Evolutionary conservation across 441 rosid genomes (phyloP).

Genomic region (Pelargonium citronellum): DNA sequence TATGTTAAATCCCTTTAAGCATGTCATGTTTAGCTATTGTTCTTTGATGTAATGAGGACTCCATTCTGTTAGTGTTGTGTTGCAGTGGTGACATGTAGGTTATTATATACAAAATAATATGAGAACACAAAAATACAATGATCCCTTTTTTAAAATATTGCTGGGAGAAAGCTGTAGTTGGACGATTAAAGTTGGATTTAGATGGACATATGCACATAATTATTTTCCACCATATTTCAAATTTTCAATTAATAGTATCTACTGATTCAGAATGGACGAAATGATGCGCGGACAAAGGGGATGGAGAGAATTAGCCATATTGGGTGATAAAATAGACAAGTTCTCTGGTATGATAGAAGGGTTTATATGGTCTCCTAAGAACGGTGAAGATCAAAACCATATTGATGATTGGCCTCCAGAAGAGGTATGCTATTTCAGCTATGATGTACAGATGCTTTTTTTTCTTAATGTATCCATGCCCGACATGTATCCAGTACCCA

Average conservation of each 20-base stretch:
- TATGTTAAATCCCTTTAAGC: not conserved
- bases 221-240: slow-evolving; percentile 4
- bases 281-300: slow-evolving; percentile 99
- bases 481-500: too few species aligned
- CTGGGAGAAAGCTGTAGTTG: slow-evolving; percentile 6
- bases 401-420: slow-evolving; percentile 59
- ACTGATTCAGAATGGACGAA: slow-evolving; percentile 72
- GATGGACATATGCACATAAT: not conserved
- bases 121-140: not conserved
- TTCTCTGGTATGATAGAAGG: slow-evolving; percentile 90
- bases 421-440: slow-evolving; percentile 46
- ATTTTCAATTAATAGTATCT: slow-evolving; percentile 15
- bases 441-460: not conserved
- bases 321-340: slow-evolving; percentile 82
- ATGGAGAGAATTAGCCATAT: slow-evolving; percentile 82
- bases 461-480: too few species aligned
- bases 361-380: slow-evolving; percentile 81
- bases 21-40: not conserved
- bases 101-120: not conserved
- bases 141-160: not conserved
- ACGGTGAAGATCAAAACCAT: slow-evolving; percentile 39
- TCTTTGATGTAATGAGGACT: not conserved
- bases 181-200: not conserved
- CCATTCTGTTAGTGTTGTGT: too few species aligned
- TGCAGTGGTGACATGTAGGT: not conserved